Percentiles rank a stretch among this genome's conserved stretches.
Conservation (phyloP, 148 eudicot species). For the Cornus controversa region DNA sequence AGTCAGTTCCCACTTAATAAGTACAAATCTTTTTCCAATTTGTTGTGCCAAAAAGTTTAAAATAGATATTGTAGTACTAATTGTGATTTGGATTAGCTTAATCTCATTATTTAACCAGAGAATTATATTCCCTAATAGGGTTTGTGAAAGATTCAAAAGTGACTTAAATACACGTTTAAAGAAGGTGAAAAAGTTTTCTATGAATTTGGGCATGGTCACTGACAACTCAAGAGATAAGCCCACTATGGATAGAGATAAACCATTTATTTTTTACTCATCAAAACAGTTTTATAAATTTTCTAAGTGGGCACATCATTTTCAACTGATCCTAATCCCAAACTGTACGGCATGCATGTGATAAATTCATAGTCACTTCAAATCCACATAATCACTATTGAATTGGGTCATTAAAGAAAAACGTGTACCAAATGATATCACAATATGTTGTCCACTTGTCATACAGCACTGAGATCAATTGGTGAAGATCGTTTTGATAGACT, state of each 20-base stretch:
- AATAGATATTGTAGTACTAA: too few species aligned
- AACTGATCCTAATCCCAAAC: not conserved
- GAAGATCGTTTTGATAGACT: too few species aligned
- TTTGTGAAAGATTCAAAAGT: not conserved
- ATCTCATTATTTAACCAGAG: not conserved
- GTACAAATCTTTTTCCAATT: not conserved
- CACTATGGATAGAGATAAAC: not conserved
- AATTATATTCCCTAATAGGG: not conserved
- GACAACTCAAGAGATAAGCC: constrained; percentile 12
- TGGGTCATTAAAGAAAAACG: not conserved
- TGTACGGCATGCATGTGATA: not conserved
- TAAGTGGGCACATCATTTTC: not conserved
- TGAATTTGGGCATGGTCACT: not conserved
- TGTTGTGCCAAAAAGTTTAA: too few species aligned
- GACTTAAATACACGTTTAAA: not conserved
- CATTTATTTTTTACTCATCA: too few species aligned
- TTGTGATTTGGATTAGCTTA: not conserved
- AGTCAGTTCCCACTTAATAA: constrained; percentile 4
- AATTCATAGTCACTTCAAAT: not conserved
- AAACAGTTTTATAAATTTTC: too few species aligned
- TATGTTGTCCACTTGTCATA: not conserved
- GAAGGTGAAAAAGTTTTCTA: not conserved
- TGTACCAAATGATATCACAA: not conserved
- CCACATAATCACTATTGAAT: not conserved
- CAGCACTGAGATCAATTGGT: too few species aligned